Percentiles rank a stretch among this genome's conserved stretches.
Conservation (phyloP, 495 filamentous ascomycete genomes). For the Aspergillus diversus region DNA sequence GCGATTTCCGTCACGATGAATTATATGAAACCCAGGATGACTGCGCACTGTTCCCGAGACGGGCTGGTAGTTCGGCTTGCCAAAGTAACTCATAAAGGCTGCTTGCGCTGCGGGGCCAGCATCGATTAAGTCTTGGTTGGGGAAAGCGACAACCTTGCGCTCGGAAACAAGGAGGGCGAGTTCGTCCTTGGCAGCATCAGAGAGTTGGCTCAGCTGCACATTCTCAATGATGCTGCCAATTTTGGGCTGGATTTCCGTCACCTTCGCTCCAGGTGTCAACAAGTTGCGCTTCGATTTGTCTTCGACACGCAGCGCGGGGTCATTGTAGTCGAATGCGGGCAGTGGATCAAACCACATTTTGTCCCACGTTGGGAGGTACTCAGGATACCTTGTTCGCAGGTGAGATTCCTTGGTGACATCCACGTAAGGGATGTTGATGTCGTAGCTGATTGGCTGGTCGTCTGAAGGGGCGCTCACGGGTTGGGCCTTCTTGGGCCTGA, state of each 20-base stretch:
- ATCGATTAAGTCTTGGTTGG: conserved; percentile 70
- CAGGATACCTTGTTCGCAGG: conserved; percentile 55
- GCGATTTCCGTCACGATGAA: conserved; percentile 61
- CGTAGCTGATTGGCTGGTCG: conserved; percentile 54
- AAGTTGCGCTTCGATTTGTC: conserved; percentile 63
- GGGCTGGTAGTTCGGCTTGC: conserved; percentile 64
- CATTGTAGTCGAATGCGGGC: conserved; percentile 60
- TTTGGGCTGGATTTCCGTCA: conserved; percentile 67
- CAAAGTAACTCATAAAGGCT: conserved; percentile 60
- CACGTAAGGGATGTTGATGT: conserved; percentile 61
- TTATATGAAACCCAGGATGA: conserved; percentile 62
- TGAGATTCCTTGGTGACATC: conserved; percentile 44
- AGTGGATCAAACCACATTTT: conserved; percentile 62
- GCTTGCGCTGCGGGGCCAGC: conserved; percentile 66
- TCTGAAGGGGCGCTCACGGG: conserved; percentile 35
- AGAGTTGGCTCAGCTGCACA: conserved; percentile 70
- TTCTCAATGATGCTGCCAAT: conserved; percentile 75
- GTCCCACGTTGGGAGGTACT: conserved; percentile 68
- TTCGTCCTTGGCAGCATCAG: conserved; percentile 73
- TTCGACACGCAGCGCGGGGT: conserved; percentile 59
- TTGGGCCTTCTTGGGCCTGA: conserved; percentile 38
- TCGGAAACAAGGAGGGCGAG: conserved; percentile 74
- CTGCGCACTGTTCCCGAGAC: conserved; percentile 56
- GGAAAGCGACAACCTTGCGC: conserved; percentile 79
- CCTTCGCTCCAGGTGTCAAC: conserved; percentile 47